Base-by-base conservation (phyloP, 768 basidiomycete species). In the Nidularia pulvinata region DNA sequence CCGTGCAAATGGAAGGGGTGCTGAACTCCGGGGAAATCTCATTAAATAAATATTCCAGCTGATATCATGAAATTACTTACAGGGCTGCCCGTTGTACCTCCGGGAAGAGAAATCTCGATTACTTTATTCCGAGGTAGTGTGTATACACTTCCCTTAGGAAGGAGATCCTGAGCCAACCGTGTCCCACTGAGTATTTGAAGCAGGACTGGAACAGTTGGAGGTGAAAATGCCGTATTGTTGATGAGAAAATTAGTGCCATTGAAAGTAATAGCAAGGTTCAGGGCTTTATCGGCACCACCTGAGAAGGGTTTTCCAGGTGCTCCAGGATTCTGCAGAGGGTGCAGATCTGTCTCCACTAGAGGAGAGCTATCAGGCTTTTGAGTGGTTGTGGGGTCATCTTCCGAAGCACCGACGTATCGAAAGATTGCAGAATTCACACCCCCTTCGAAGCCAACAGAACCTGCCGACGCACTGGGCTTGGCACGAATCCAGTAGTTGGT, bases 121-220 rank as follows among this genome's bases (percentile, higher is more conserved):
- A 74, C 69, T 48, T 76, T 68, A 58, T 82, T 77, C 3, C 58
- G 52, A 0, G 79, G 78, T 13, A 84, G 61, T 6, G 64, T 59
- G 51, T 75, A 81, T 5, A 81, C 70, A 30, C 71, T 68, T 10
- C 78, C 79, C 0, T 62, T 42, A 0, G 74, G 69, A 2, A 77
- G 66, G 19, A 83, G 57, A 35, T 75, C 70, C 34, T 73, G 66
- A 0, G 77, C 72, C 1, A 52, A 55, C n/a, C 66, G 63, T 4
- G 72, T 66, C 7, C 80, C 80, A 54, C 75, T 79, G 25, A 82
- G 55, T 43, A 82, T 78, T 54, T 83, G 80, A n/a, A 82, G 69
- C 3, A 83, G 65, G 0, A 78, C 77, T 0, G 81, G 80, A 1
- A 72, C 68, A 10, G 61, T 67, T 0, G 80, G 80, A 2, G 76